Percentiles rank a stretch among this genome's conserved stretches.
These are phyloP conservation scores for Nicotiana paniculata DNA, from an alignment of 257 asterid species.

Conservation along the genomic window DNA sequence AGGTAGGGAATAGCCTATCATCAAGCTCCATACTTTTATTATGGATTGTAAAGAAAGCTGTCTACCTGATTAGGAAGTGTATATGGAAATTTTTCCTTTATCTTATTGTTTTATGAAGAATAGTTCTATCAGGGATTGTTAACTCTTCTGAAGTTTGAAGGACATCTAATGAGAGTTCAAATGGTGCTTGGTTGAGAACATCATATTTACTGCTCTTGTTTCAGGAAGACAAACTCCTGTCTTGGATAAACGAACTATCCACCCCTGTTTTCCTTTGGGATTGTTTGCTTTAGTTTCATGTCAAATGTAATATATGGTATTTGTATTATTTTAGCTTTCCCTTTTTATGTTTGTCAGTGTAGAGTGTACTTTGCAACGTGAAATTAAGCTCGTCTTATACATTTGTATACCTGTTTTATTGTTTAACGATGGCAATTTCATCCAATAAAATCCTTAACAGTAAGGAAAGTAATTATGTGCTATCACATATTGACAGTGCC, in stretches of 20 bases:
- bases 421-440: neutral
- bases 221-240: neutral
- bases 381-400: neutral
- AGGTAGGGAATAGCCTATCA: neutral
- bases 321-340: neutral
- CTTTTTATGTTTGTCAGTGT: neutral
- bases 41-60: neutral
- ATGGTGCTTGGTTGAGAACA: neutral
- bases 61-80: neutral
- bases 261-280: neutral
- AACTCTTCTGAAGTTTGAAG: neutral
- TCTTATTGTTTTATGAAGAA: neutral
- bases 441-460: neutral
- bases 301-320: neutral
- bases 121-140: neutral
- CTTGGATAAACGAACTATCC: neutral
- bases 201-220: neutral
- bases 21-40: neutral
- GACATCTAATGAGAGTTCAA: neutral
- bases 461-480: neutral
- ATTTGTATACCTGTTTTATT: neutral
- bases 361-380: neutral
- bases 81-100: neutral
- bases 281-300: constrained; percentile 1
- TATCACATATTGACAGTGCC: constrained; percentile 27